Evolutionary conservation across 148 eudicot species (phyloP).

Genomic region (Heliamphora exappendiculata): DNA sequence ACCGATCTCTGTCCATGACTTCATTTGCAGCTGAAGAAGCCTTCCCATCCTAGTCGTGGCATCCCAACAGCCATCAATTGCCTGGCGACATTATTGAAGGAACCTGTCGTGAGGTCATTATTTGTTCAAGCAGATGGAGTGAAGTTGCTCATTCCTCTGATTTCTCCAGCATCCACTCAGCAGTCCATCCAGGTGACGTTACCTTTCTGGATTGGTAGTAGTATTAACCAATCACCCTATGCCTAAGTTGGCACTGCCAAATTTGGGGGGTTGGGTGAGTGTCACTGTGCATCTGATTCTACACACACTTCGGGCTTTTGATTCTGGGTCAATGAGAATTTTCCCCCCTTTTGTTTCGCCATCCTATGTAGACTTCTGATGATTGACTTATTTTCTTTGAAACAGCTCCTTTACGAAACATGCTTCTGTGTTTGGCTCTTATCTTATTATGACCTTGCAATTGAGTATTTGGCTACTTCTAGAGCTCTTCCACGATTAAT

Average conservation of each 20-base stretch:
- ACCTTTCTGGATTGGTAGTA: background rate
- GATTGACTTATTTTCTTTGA: conserved; percentile 13
- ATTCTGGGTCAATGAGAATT: background rate
- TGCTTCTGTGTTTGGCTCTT: conserved; percentile 94
- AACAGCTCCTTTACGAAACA: conserved; percentile 93
- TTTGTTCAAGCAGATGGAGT: conserved; percentile 96
- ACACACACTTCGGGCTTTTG: background rate
- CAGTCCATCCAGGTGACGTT: conserved; percentile 78
- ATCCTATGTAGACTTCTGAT: conserved; percentile 13
- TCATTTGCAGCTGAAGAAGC: conserved; percentile 71
- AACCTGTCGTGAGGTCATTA: conserved; percentile 76
- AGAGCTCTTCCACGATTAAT: conserved; percentile 64
- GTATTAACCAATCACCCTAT: background rate
- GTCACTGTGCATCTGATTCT: background rate
- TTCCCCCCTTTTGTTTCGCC: background rate
- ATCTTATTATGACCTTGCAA: conserved; percentile 88
- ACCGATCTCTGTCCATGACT: conserved; percentile 4
- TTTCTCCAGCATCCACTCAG: conserved; percentile 86
- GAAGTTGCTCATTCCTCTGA: conserved; percentile 81
- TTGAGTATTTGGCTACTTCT: conserved; percentile 84
- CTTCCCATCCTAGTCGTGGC: conserved; percentile 76
- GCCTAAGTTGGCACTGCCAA: background rate
- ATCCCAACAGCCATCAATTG: conserved; percentile 68
- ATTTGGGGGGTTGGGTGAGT: background rate
- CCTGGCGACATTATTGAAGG: conserved; percentile 80